These are phyloP conservation scores for Myrica gale DNA, from an alignment of 306 rosid genomes.

Conservation along the genomic window DNA sequence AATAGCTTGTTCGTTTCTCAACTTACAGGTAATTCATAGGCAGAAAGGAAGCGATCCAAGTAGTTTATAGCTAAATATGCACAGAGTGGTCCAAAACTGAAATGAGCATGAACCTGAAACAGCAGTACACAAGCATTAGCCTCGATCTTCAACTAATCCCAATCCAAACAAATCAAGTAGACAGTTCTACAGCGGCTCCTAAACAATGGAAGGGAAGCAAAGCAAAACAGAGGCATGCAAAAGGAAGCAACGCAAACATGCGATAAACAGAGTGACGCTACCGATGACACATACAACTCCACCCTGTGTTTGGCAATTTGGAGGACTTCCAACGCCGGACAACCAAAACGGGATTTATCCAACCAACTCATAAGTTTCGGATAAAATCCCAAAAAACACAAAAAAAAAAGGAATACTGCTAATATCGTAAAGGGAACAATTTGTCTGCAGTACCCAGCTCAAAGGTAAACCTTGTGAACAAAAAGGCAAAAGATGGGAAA, in stretches of 20 bases:
- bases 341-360: not conserved
- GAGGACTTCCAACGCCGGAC: not conserved
- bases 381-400: not conserved
- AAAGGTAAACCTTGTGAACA: not conserved
- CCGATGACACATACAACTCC: not conserved
- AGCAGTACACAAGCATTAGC: constrained; percentile 1
- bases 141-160: constrained; percentile 20
- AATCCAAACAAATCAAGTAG: constrained; percentile 14
- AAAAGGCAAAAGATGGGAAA: not conserved
- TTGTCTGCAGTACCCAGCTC: not conserved
- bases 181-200: constrained; percentile 6
- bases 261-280: not conserved
- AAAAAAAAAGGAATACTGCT: too few relatives aligned
- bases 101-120: constrained; percentile 68
- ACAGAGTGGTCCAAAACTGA: constrained; percentile 83
- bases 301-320: not conserved
- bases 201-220: not conserved
- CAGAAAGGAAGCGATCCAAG: constrained; percentile 89
- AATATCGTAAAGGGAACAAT: not conserved
- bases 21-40: constrained; percentile 90
- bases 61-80: constrained; percentile 74
- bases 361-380: not conserved
- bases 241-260: not conserved
- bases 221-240: not conserved
- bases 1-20: constrained; percentile 8